Evolutionary conservation across 2,329 filamentous ascomycete species (phyloP), one percentile per base, ranked within the genome.

Genomic region (Cercospora citrullina): DNA sequence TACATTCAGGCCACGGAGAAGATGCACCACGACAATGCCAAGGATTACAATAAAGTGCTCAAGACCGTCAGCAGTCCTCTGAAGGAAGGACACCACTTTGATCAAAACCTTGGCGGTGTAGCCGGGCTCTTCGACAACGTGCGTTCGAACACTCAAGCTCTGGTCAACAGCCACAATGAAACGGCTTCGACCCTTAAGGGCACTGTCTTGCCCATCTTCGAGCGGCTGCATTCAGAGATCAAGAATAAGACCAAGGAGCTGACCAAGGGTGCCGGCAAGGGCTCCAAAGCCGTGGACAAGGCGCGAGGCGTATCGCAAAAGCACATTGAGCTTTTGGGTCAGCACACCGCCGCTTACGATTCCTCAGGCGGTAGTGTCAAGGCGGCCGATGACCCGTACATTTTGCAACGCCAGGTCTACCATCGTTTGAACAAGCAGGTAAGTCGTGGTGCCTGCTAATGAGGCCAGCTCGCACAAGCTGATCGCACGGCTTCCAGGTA

Each of bases 201-300:
- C 68, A 89, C 90, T 14, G 91, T 98, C 31, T 85, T 97, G 21
- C 95, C 94, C 42, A 90, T 94, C 71, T 90, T 99, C 77, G 92
- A 96, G 75, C 91, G 93, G 63, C 85, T 99, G 60, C 94, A 98
- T 83, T 90, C 92, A 79, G 95, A 98, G 80, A 95, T 99, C 84
- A 99, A 98, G 86, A 89, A 91, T 83, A 98, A 98, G 84, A 86
- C 88, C 71, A 98, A 98, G 84, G 94, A 97, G 81, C 86, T 99
- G 60, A 86, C 87, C 53, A 86, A 89, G 69, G 94, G 94, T 8
- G 92, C 91, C 23, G 87, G 89, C 69, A 97, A 96, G 84, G 87
- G 90, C 16, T 89, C 91, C 72, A 99, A 98, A 83, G 89, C 92
- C 61, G 93, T 99, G 23, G 93, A 97, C 70, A 97, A 96, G 83